Evolutionary conservation across 306 rosid species (phyloP).

Genomic region (Vicia faba): DNA sequence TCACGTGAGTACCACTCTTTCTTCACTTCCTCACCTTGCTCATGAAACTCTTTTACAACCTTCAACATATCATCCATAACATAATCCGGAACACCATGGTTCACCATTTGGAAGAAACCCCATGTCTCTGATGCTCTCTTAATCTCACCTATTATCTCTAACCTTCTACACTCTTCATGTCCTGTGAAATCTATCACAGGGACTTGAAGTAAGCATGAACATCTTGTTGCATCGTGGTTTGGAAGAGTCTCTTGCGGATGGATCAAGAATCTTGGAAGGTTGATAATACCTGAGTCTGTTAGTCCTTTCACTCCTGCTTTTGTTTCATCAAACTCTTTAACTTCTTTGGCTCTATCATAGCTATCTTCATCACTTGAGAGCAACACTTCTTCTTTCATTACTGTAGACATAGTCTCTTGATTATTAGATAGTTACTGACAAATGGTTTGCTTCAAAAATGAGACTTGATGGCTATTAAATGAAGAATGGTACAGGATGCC

Average conservation of each 20-base stretch:
- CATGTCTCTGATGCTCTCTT: slow-evolving; percentile 63
- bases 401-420: slow-evolving; percentile 14
- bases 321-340: slow-evolving; percentile 69
- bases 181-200: slow-evolving; percentile 69
- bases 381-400: slow-evolving; percentile 31
- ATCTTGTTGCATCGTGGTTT: not conserved
- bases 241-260: slow-evolving; percentile 49
- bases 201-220: slow-evolving; percentile 36
- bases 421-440: not conserved
- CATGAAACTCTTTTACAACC: slow-evolving; percentile 58
- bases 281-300: slow-evolving; percentile 54
- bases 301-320: slow-evolving; percentile 83
- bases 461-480: slow-evolving; percentile 38
- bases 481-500: slow-evolving; percentile 45
- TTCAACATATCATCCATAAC: slow-evolving; percentile 56
- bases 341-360: slow-evolving; percentile 66
- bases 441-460: slow-evolving; percentile 23
- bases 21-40: slow-evolving; percentile 63
- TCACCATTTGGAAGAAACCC: slow-evolving; percentile 80
- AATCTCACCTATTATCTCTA: slow-evolving; percentile 46
- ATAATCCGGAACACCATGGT: slow-evolving; percentile 62
- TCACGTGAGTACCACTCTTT: slow-evolving; percentile 78
- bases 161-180: slow-evolving; percentile 34
- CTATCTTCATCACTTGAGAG: not conserved
- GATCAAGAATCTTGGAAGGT: slow-evolving; percentile 64